Evolutionary conservation across 371 early-diverging fungal species (phyloP).

Genomic region (Lichtheimia corymbifera): DNA sequence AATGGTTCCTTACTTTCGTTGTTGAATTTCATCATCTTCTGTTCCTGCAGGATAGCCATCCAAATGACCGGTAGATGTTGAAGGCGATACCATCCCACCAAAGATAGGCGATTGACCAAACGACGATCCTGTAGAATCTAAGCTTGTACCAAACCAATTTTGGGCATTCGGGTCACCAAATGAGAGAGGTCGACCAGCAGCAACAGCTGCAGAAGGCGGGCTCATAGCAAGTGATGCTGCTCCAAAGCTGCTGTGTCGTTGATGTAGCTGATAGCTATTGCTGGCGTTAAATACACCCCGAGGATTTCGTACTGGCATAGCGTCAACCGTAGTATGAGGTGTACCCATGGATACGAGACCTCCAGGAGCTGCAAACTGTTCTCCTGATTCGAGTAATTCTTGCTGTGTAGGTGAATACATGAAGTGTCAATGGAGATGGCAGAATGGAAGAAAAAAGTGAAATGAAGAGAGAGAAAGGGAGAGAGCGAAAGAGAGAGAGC

Average conservation of each 20-base stretch:
- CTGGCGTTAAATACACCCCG: conserved; percentile 7
- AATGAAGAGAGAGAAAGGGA: neutral
- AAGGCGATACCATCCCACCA: conserved; percentile 40
- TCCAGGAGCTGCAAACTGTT: conserved; percentile 13
- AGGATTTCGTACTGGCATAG: conserved; percentile 36
- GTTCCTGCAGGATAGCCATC: conserved; percentile 14
- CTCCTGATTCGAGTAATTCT: conserved; percentile 27
- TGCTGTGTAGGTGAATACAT: conserved; percentile 45
- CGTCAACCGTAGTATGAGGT: conserved; percentile 39
- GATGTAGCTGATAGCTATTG: conserved; percentile 24
- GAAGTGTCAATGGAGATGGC: neutral
- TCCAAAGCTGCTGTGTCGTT: conserved; percentile 31
- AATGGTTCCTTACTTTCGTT: conserved; percentile 37
- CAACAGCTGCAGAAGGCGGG: conserved; percentile 23
- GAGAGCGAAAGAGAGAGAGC: neutral
- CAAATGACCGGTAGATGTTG: conserved; percentile 46
- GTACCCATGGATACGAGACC: conserved; percentile 22
- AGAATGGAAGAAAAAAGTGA: neutral
- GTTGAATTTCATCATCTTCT: conserved; percentile 40
- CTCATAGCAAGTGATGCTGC: conserved; percentile 39
- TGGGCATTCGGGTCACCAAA: conserved; percentile 29
- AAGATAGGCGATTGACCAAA: conserved; percentile 48
- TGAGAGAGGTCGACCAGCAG: conserved; percentile 14
- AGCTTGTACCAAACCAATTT: conserved; percentile 48
- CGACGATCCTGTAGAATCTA: conserved; percentile 49